phyloP scores from a whole-genome alignment of 306 rosid genomes.

The Quercus berberidifolia region DNA sequence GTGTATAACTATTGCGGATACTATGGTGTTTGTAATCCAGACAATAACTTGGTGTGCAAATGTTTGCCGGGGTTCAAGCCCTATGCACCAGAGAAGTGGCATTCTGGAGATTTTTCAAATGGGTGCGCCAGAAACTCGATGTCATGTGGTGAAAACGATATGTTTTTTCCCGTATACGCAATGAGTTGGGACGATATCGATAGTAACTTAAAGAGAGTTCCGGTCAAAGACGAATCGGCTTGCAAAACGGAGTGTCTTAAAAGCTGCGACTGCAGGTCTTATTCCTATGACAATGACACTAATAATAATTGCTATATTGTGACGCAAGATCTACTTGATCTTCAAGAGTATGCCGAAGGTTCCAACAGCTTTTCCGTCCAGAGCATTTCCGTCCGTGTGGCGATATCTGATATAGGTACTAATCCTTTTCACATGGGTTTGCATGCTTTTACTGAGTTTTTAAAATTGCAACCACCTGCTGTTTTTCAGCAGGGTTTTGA shows the following conservation, averaged over 20 bases:
- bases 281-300: neutral
- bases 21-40: too few relatives aligned
- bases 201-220: accelerated
- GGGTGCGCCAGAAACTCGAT: neutral
- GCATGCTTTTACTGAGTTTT: accelerated
- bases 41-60: too few relatives aligned
- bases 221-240: neutral
- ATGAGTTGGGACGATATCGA: accelerated
- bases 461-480: too few relatives aligned
- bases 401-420: conserved; percentile 26
- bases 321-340: neutral
- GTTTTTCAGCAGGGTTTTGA: too few relatives aligned
- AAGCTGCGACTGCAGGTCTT: conserved; percentile 17
- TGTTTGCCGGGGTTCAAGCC: conserved; percentile 19
- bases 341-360: conserved; percentile 1
- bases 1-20: too few relatives aligned
- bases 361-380: accelerated
- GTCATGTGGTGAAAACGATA: accelerated
- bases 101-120: neutral
- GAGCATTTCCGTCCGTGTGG: conserved; percentile 19
- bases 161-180: conserved; percentile 15
- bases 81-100: neutral
- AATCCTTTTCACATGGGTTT: too few relatives aligned
- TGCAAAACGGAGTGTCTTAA: conserved; percentile 22
- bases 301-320: conserved; percentile 5